Evolutionary conservation across 2,329 filamentous ascomycete species (phyloP).

Genomic region (Hymenoscyphus fructigenus): DNA sequence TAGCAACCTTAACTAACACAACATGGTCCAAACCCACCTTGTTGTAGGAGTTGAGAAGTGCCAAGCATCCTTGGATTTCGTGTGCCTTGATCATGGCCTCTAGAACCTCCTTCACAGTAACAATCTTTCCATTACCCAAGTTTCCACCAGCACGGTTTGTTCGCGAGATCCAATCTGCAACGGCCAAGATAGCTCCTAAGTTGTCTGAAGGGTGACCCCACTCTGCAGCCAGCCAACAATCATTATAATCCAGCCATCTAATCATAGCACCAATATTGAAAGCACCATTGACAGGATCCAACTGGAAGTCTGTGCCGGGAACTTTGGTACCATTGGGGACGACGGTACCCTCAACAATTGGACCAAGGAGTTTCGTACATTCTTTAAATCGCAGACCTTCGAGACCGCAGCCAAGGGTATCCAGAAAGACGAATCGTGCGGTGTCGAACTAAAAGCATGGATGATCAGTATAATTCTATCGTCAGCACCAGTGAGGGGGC

Average conservation of each 20-base stretch:
- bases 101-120: slow-evolving; percentile 86
- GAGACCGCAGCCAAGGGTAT: slow-evolving; percentile 94
- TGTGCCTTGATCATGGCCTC: slow-evolving; percentile 99
- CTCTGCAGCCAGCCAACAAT: slow-evolving; percentile 98
- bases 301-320: slow-evolving; percentile 86
- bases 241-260: slow-evolving; percentile 99
- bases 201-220: slow-evolving; percentile 99
- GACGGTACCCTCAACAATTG: slow-evolving; percentile 82
- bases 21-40: slow-evolving; percentile 98
- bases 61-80: slow-evolving; percentile 96
- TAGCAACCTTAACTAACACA: slow-evolving; percentile 95
- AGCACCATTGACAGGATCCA: slow-evolving; percentile 92
- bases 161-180: slow-evolving; percentile 95
- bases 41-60: slow-evolving; percentile 97
- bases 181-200: slow-evolving; percentile 91
- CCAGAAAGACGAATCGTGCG: slow-evolving; percentile 92
- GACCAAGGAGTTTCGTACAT: slow-evolving; percentile 92
- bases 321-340: slow-evolving; percentile 92
- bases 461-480: slow-evolving; percentile 19
- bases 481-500: slow-evolving; percentile 39
- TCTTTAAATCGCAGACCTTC: slow-evolving; percentile 95
- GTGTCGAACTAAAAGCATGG: slow-evolving; percentile 74
- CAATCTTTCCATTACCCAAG: slow-evolving; percentile 81
- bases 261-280: slow-evolving; percentile 99
- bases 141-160: slow-evolving; percentile 77